Conservation (phyloP, 306 rosid genomes). For the Malus domestica region DNA sequence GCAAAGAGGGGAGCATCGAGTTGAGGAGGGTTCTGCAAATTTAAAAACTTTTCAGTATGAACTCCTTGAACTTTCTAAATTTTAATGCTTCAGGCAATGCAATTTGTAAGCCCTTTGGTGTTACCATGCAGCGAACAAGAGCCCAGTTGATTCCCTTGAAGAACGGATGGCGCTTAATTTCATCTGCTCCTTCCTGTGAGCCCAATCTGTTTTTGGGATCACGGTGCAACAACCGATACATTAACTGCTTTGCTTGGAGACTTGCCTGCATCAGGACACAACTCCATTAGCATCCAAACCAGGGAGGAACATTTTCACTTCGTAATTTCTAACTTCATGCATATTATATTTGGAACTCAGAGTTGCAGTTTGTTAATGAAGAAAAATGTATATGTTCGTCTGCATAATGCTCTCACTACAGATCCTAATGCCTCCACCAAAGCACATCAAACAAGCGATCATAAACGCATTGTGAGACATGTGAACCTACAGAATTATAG, state of each 20-base stretch:
- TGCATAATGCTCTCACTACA: too few species aligned
- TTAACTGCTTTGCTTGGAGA: slow-evolving; percentile 66
- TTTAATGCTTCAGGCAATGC: not conserved
- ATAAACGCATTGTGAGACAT: not conserved
- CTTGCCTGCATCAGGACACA: slow-evolving; percentile 54
- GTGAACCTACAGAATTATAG: too few species aligned
- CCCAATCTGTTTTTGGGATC: slow-evolving; percentile 85
- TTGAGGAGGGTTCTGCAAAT: slow-evolving; percentile 69
- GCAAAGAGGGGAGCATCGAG: slow-evolving; percentile 56
- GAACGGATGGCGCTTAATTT: slow-evolving; percentile 79
- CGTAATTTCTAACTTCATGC: not conserved
- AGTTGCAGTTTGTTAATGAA: too few species aligned
- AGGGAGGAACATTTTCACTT: not conserved
- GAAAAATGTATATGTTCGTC: too few species aligned
- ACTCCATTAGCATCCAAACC: slow-evolving; percentile 2
- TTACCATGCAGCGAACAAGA: slow-evolving; percentile 84
- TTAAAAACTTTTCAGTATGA: too few species aligned
- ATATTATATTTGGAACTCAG: too few species aligned
- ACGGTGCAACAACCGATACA: slow-evolving; percentile 64
- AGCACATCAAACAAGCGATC: not conserved
- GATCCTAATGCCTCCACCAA: not conserved
- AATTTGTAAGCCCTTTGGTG: not conserved
- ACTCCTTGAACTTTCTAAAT: not conserved
- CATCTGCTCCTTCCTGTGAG: slow-evolving; percentile 73
- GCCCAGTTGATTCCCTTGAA: slow-evolving; percentile 85